phyloP scores from a whole-genome alignment of 75 land plant species.

The Selaginella moellendorffii region DNA sequence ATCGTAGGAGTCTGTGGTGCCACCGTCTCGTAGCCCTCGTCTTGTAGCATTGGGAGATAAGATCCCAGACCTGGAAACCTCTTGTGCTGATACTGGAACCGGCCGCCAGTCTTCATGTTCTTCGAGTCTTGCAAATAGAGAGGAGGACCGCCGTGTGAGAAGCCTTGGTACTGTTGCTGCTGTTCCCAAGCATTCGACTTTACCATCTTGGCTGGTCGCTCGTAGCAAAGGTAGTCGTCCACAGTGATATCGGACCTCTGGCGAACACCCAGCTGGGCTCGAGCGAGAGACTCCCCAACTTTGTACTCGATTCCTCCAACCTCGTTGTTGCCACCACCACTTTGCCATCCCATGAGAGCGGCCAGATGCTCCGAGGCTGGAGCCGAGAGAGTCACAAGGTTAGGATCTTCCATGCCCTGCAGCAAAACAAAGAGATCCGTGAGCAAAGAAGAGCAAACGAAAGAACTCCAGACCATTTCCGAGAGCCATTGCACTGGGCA shows the following conservation, averaged over 20 bases:
- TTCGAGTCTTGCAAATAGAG: not conserved
- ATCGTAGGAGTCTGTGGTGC: slow-evolving; percentile 14
- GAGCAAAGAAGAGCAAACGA: not conserved
- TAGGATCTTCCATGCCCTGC: slow-evolving; percentile 28
- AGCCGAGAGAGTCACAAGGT: slow-evolving; percentile 11
- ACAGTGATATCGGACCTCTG: not conserved
- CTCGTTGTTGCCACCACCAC: not conserved
- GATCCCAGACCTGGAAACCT: slow-evolving; percentile 2
- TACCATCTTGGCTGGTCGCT: slow-evolving; percentile 16
- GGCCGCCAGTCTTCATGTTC: not conserved
- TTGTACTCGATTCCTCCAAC: not conserved
- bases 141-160: not conserved
- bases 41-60: slow-evolving; percentile 2
- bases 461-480: slow-evolving; percentile 11
- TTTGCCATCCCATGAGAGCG: slow-evolving; percentile 1
- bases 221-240: slow-evolving; percentile 5
- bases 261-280: not conserved
- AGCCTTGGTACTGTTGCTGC: not conserved
- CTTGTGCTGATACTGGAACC: slow-evolving; percentile 6
- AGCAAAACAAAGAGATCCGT: not conserved
- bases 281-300: not conserved
- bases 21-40: slow-evolving; percentile 9
- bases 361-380: slow-evolving; percentile 1
- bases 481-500: slow-evolving; percentile 17
- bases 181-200: slow-evolving; percentile 1